Conservation (phyloP, 495 filamentous ascomycete genomes). For the Neurospora cerealis region DNA sequence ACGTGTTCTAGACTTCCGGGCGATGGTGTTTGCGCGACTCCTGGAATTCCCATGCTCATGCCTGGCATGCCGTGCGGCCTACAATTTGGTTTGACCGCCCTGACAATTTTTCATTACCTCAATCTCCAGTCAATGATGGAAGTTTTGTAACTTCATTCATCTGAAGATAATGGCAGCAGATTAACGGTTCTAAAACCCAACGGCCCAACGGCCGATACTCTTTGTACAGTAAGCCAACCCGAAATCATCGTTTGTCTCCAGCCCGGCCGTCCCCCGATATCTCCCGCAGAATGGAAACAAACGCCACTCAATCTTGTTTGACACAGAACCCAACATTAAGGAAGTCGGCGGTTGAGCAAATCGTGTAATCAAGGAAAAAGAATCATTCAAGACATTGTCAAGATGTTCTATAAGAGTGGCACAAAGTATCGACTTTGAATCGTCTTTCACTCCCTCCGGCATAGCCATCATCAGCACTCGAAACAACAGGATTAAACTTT, state of each 20-base stretch:
- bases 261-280: background rate
- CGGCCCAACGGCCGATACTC: background rate
- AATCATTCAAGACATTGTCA: background rate
- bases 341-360: background rate
- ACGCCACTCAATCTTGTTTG: background rate
- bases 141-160: no score
- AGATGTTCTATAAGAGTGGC: background rate
- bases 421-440: background rate
- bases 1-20: background rate
- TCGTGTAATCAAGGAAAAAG: background rate
- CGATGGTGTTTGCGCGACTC: background rate
- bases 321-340: background rate
- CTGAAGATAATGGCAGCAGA: background rate
- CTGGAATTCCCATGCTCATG: background rate
- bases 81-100: background rate
- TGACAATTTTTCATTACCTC: no score
- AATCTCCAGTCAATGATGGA: no score
- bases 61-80: background rate
- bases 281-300: background rate
- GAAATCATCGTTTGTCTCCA: background rate
- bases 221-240: background rate
- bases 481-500: no score
- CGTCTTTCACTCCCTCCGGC: background rate
- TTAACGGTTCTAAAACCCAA: background rate
- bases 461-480: background rate